A percentile compares a stretch with the other conserved stretches of the same genome.
Evolutionary conservation across 495 filamentous ascomycete genomes (phyloP).

Genomic region (Choiromyces venosus): DNA sequence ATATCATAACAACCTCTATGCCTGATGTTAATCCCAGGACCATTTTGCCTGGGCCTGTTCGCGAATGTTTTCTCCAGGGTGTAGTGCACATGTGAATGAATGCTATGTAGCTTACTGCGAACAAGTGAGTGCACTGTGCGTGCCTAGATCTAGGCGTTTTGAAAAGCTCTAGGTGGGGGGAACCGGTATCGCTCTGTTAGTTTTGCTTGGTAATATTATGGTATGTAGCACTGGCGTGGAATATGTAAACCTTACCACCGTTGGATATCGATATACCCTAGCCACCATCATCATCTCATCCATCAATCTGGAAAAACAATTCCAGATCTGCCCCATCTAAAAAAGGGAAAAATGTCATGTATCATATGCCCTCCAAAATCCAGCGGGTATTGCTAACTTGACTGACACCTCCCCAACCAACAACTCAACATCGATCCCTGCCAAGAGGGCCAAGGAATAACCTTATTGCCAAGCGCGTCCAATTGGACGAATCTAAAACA

Average conservation of each 20-base stretch:
- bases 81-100: neutral
- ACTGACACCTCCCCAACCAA: neutral
- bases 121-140: neutral
- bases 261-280: neutral
- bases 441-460: neutral
- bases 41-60: neutral
- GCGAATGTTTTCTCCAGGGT: neutral
- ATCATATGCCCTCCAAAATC: neutral
- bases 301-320: neutral
- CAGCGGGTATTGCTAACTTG: neutral
- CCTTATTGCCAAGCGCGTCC: constrained; percentile 7
- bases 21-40: neutral
- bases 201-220: neutral
- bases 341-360: neutral
- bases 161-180: neutral
- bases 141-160: neutral
- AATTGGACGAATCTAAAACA: constrained; percentile 28
- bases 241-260: neutral
- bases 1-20: neutral
- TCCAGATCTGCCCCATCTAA: neutral
- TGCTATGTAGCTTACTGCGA: neutral
- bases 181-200: no score
- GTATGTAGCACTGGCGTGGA: neutral
- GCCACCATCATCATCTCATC: neutral
- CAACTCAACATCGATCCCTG: neutral